Conservation (phyloP, 306 rosid species). For the Castanospermum australe region DNA sequence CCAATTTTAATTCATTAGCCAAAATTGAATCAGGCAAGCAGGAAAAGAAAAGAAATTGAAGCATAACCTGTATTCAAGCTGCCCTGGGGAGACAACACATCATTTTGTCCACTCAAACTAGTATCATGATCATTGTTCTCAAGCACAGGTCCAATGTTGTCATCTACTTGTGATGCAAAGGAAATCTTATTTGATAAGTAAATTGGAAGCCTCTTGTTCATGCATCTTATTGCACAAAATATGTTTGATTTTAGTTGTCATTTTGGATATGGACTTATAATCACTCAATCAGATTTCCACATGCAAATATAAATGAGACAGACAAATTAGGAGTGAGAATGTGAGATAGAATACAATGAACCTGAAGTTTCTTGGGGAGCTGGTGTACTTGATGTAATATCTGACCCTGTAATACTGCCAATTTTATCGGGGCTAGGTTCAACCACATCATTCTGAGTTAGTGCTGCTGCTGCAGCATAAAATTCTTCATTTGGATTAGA, state of each 20-base stretch:
- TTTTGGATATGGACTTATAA: not conserved
- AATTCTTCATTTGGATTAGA: conserved; percentile 36
- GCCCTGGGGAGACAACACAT: conserved; percentile 33
- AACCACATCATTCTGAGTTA: conserved; percentile 37
- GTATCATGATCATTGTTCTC: conserved; percentile 34
- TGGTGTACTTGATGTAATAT: conserved; percentile 33
- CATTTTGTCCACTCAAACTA: conserved; percentile 36
- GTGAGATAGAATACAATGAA: conserved; percentile 25
- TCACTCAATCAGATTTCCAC: not conserved
- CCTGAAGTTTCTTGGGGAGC: conserved; percentile 47
- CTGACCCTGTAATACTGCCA: conserved; percentile 48
- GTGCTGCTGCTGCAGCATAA: conserved; percentile 38
- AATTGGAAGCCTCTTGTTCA: not conserved
- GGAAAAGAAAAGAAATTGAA: conserved; percentile 12
- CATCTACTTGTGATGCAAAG: conserved; percentile 38
- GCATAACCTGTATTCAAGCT: conserved; percentile 47
- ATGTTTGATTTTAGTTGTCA: conserved; percentile 7
- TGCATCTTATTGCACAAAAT: conserved; percentile 19
- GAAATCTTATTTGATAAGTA: conserved; percentile 32
- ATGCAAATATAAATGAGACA: conserved; percentile 7
- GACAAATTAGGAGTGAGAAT: not conserved
- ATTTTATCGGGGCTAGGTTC: conserved; percentile 41
- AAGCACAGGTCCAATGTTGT: conserved; percentile 27
- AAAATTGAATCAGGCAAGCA: conserved; percentile 18
- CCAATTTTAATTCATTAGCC: not conserved